Evolutionary conservation across 1,139 yeast species (phyloP), one percentile per base, ranked within the genome.

Genomic region (Pneumocystis canis): DNA sequence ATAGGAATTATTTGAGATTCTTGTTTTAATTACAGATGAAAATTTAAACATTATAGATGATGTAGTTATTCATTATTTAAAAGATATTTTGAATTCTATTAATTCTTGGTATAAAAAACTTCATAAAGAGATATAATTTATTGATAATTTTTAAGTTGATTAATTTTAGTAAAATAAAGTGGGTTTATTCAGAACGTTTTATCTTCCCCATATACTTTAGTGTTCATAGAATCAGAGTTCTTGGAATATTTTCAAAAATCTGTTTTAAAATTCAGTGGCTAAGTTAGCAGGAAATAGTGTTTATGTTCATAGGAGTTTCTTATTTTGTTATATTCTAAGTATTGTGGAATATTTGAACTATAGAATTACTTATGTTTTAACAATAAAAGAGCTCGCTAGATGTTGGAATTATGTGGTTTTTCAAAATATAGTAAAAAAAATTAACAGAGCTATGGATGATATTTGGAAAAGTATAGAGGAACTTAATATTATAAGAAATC

Each of bases 231-330:
- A 67, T 64, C 68, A 0, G 90, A 85, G 67, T 74, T 94, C 62
- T 72, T 84, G 62, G 77, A 71, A 4, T 92, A 88, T 71, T 76
- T 94, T 60, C 73, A 78, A 67, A 76, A 76, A 66, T 81, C 79
- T 69, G 78, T 87, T 14, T 81, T 82, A 1, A 78, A 76, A n/a
- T 62, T 61, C 6, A 74, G 71, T 73, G 3, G 96, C 87, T 0
- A 74, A 90, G 0, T 75, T 94, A 65, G 96, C 96, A 0, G 99
- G 99, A 0, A 92, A 90, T 70, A 81, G 95, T 0, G 83, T 94
- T 32, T 97, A 94, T 73, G 86, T 89, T 84, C 98, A 94, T 73
- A 81, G 89, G 65, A 78, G 86, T 64, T 94, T 92, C 74, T 81
- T 94, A 86, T 76, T 83, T 72, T 79, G 82, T 61, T 96, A 92